phyloP scores from a whole-genome alignment of 768 basidiomycete genomes.

The Phanerodontia chrysosporium region DNA sequence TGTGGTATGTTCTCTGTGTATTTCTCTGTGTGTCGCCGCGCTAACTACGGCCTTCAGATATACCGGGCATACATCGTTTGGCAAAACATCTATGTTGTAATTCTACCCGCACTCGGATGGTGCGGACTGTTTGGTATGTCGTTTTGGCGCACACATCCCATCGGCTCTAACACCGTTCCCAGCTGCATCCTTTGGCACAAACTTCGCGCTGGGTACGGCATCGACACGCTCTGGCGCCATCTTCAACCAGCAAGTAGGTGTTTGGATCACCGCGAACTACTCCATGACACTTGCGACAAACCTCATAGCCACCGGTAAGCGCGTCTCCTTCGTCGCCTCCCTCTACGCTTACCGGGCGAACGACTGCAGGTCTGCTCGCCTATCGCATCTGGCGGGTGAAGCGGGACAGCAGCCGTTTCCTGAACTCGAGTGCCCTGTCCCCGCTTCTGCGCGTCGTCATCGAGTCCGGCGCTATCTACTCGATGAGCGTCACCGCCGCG shows the following conservation, averaged over 20 bases:
- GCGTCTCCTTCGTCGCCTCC: too few species aligned
- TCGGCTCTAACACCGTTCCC: neutral
- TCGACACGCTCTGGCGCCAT: slow-evolving; percentile 16
- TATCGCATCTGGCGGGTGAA: slow-evolving; percentile 29
- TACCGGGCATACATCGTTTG: slow-evolving; percentile 12
- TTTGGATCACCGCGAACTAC: slow-evolving; percentile 34
- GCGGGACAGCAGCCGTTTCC: slow-evolving; percentile 15
- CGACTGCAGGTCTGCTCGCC: slow-evolving; percentile 27
- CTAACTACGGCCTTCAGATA: neutral
- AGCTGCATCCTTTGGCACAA: slow-evolving; percentile 20
- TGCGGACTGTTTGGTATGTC: slow-evolving; percentile 7
- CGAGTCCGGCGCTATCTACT: slow-evolving; percentile 36
- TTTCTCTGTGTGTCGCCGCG: neutral
- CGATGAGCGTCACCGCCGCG: slow-evolving; percentile 29
- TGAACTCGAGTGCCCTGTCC: slow-evolving; percentile 12
- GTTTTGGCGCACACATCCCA: neutral
- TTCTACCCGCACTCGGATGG: slow-evolving; percentile 8
- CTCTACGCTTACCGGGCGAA: too few species aligned
- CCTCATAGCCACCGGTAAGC: slow-evolving; percentile 28
- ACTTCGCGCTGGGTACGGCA: slow-evolving; percentile 15
- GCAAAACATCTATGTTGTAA: slow-evolving; percentile 1
- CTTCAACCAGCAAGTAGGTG: slow-evolving; percentile 23
- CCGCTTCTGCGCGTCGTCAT: slow-evolving; percentile 30
- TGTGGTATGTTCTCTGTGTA: slow-evolving; percentile 11
- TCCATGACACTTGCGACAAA: slow-evolving; percentile 30